Evolutionary conservation across 768 basidiomycete species (phyloP).

Genomic region (Hemileccinum impolitum): DNA sequence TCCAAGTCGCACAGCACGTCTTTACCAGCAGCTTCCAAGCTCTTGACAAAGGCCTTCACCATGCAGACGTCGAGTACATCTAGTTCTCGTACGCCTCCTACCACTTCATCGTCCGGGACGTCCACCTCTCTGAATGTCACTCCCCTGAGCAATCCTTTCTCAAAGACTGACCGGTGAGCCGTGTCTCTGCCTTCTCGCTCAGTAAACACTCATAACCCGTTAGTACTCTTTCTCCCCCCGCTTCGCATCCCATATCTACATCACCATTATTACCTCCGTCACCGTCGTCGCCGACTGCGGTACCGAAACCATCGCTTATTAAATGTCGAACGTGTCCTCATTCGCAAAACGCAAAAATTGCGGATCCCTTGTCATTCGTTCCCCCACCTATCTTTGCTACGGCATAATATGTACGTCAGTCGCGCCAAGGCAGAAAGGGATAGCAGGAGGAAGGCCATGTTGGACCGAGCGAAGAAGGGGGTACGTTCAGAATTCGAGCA

Average conservation of each 20-base stretch:
- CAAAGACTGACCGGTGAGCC: conserved; percentile 63
- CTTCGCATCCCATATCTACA: conserved; percentile 22
- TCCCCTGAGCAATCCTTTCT: conserved; percentile 36
- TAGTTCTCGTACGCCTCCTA: not conserved
- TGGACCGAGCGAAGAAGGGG: conserved; percentile 72
- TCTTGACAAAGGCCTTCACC: not conserved
- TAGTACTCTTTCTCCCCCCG: conserved; percentile 37
- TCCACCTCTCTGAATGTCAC: conserved; percentile 11
- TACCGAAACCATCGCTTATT: conserved; percentile 17
- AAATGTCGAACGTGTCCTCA: conserved; percentile 30
- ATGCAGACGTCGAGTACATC: conserved; percentile 6
- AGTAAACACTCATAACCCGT: conserved; percentile 66
- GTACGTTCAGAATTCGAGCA: conserved; percentile 37
- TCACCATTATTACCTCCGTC: not conserved
- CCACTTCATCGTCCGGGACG: conserved; percentile 9
- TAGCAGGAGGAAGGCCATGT: conserved; percentile 67
- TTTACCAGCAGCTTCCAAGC: conserved; percentile 6
- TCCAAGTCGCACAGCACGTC: conserved; percentile 9
- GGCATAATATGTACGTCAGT: conserved; percentile 54
- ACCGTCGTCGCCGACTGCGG: conserved; percentile 7
- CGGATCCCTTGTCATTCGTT: conserved; percentile 47
- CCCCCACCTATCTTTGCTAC: conserved; percentile 66
- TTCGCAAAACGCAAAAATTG: conserved; percentile 33
- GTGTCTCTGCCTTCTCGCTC: conserved; percentile 22
- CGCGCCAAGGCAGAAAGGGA: conserved; percentile 74